phyloP scores from a whole-genome alignment of 805 yeast genomes.

The Nakazawaea ambrosiae region DNA sequence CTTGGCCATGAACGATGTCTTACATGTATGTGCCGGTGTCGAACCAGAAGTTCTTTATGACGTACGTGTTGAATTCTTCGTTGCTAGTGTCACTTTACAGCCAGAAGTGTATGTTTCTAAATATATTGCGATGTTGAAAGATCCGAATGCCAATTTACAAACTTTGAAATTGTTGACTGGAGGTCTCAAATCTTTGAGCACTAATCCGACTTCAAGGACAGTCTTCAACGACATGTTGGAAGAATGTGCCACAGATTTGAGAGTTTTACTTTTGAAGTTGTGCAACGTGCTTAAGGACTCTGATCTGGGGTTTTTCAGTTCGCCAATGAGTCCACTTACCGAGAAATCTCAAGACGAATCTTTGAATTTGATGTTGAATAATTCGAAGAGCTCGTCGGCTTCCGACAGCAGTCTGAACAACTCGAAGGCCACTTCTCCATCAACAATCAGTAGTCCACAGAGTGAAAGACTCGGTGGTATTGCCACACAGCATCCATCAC shows the following conservation, averaged over 20 bases:
- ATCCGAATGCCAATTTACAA: conserved; percentile 5
- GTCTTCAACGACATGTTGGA: conserved; percentile 2
- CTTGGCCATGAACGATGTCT: conserved; percentile 8
- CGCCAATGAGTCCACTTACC: conserved; percentile 14
- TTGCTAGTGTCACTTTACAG: conserved; percentile 18
- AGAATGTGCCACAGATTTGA: neutral
- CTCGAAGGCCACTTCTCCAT: neutral
- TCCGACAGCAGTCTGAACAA: neutral
- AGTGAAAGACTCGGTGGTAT: no score
- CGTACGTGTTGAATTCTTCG: conserved; percentile 19
- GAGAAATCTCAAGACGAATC: conserved; percentile 4
- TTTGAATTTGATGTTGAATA: neutral
- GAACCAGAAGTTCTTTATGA: conserved; percentile 15
- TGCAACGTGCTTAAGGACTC: conserved; percentile 6
- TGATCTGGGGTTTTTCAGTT: neutral
- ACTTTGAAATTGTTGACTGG: conserved; percentile 10
- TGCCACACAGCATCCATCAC: neutral
- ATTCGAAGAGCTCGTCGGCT: conserved; percentile 10
- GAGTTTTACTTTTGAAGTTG: conserved; percentile 3
- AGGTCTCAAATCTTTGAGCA: conserved; percentile 9
- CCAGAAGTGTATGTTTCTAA: neutral
- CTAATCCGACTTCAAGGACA: conserved; percentile 5
- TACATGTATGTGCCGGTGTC: conserved; percentile 15
- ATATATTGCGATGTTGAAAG: conserved; percentile 3
- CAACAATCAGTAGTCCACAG: no score